A percentile compares a stretch with the other conserved stretches of the same genome.
Conservation (phyloP, 805 yeast species). For the Candida methanosorbosa region DNA sequence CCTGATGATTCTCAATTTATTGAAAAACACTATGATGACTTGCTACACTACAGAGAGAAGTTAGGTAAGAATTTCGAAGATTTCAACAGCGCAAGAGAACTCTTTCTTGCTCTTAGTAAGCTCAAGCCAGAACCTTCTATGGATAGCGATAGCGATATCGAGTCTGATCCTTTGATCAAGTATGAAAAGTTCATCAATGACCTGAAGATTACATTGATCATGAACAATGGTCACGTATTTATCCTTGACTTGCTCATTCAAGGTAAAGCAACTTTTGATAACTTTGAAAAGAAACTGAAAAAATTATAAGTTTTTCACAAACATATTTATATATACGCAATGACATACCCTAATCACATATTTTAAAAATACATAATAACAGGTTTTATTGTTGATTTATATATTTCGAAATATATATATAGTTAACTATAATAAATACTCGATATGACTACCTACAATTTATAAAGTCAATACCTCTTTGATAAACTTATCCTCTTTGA, state of each 20-base stretch:
- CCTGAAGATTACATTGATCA: conserved; percentile 31
- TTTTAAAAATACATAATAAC: too few species aligned
- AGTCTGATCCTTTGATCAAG: conserved; percentile 7
- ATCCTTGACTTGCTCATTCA: conserved; percentile 49
- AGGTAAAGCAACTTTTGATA: conserved; percentile 38
- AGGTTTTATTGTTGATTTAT: not conserved
- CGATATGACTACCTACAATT: too few species aligned
- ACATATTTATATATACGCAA: too few species aligned
- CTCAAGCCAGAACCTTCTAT: conserved; percentile 15
- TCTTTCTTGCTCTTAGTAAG: conserved; percentile 30
- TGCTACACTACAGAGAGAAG: conserved; percentile 24
- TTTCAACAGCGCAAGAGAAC: conserved; percentile 27
- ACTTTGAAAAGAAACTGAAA: conserved; percentile 25
- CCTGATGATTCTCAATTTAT: conserved; percentile 48
- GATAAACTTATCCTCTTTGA: conserved; percentile 31
- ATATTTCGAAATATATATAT: too few species aligned
- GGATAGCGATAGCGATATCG: not conserved
- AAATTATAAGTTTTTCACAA: conserved; percentile 2
- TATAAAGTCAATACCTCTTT: conserved; percentile 22
- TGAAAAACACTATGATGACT: conserved; percentile 38
- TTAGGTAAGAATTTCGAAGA: conserved; percentile 28
- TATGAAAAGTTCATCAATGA: conserved; percentile 30
- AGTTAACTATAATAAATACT: too few species aligned
- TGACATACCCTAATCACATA: too few species aligned
- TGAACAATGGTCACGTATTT: conserved; percentile 53